Evolutionary conservation across 2,329 filamentous ascomycete genomes (phyloP).

Genomic region (Fusarium sublunatum): DNA sequence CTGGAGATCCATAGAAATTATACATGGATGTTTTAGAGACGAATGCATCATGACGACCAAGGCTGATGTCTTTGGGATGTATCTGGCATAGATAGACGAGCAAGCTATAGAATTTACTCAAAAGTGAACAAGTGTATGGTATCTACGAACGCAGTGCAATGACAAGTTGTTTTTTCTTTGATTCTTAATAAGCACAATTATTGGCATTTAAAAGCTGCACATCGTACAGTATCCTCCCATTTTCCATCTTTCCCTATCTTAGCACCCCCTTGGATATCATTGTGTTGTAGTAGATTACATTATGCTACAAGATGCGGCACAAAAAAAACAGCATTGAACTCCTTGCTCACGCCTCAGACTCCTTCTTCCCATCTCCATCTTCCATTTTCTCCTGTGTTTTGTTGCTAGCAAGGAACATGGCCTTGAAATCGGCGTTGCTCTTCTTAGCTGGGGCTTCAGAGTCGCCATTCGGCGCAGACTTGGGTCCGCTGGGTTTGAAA

Average conservation of each 20-base stretch:
- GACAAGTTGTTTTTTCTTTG: neutral
- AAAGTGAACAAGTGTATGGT: neutral
- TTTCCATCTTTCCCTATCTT: neutral
- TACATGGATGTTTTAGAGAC: neutral
- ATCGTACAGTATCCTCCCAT: conserved; percentile 2
- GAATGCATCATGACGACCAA: neutral
- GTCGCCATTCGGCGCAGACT: conserved; percentile 32
- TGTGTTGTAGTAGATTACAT: conserved; percentile 35
- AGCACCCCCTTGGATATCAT: conserved; percentile 32
- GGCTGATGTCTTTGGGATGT: neutral
- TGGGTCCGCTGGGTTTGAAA: conserved; percentile 50
- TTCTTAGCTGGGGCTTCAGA: conserved; percentile 53
- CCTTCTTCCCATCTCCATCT: conserved; percentile 3
- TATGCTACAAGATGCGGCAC: conserved; percentile 28
- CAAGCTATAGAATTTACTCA: neutral
- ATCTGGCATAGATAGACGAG: neutral
- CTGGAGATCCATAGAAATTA: neutral
- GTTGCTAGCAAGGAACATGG: conserved; percentile 56
- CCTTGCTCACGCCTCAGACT: conserved; percentile 15
- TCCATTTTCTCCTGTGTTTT: conserved; percentile 28
- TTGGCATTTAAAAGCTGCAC: conserved; percentile 13
- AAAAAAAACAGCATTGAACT: conserved; percentile 16
- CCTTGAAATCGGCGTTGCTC: conserved; percentile 69
- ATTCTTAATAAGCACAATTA: neutral
- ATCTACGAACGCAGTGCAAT: neutral